Evolutionary conservation across 2,329 filamentous ascomycete species (phyloP), one percentile per base, ranked within the genome.

Genomic region (Colletotrichum sp.): DNA sequence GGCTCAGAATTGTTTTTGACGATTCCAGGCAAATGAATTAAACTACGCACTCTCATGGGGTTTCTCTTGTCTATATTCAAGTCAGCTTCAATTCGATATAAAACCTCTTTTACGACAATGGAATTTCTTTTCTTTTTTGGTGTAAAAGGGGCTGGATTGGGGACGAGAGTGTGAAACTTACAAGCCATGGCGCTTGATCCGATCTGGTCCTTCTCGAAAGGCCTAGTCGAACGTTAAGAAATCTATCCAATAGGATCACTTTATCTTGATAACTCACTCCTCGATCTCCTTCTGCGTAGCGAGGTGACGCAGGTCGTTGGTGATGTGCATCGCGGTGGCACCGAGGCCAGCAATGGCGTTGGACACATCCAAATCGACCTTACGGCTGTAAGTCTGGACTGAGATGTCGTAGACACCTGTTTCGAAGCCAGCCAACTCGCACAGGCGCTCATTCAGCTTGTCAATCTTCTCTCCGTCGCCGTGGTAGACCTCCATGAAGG

Each of bases 321-420:
- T 91, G 76, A 98, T 96, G 76, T 93, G 92, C 82, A 82, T 81
- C 1, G 92, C 94, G 0, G 95, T 95, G n/a, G 95, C 90, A 28
- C 95, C 96, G 68, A 98, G 92, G 2, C 92, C 95, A 36, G 91
- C 89, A 39, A 98, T 88, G n/a, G 94, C 95, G 82, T 97, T 96
- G 80, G 93, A 90, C n/a, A 98, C 89, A 72, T 93, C 89, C 55
- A 95, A 88, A 82, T 98, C 96, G 71, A 98, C 93, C 86, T 97
- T 97, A 77, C 95, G 52, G 26, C 52, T 60, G 55, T 87, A 88
- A 8, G 87, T 88, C 82, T 96, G 94, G 28, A 92, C 92, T 12
- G 93, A 93, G 75, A 95, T 77, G 65, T 91, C 6, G 94, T 93
- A 82, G 85, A 32, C 87, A 87, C 7, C 26, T 12, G 87, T 88